These are phyloP conservation scores for Starmerella etchellsii DNA, from an alignment of 805 yeast genomes.

Conservation along the genomic window DNA sequence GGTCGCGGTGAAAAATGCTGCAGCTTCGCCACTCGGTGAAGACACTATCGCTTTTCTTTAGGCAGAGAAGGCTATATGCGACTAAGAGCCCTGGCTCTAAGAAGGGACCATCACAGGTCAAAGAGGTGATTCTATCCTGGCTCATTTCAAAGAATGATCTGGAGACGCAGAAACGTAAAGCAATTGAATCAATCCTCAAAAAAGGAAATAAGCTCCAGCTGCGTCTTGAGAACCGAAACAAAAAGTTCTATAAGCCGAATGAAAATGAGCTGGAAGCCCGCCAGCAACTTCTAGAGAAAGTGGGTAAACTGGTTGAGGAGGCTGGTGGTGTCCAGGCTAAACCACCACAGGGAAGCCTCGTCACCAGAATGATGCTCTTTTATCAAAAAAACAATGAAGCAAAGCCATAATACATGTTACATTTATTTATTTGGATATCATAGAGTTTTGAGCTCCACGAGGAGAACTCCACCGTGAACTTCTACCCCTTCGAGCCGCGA, in stretches of 20 bases:
- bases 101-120: constrained; percentile 12
- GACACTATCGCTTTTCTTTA: too few species aligned
- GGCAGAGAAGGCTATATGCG: too few species aligned
- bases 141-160: constrained; percentile 25
- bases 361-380: constrained; percentile 17
- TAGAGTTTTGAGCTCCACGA: too few species aligned
- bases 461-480: too few species aligned
- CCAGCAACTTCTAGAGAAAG: constrained; percentile 19
- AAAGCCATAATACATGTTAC: background rate
- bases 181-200: constrained; percentile 24
- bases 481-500: too few species aligned
- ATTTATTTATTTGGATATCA: background rate
- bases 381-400: constrained; percentile 6
- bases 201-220: constrained; percentile 24
- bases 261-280: constrained; percentile 25
- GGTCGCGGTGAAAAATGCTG: too few species aligned
- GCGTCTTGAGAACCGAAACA: constrained; percentile 18
- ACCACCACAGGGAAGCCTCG: constrained; percentile 20
- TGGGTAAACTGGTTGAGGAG: constrained; percentile 18
- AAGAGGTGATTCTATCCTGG: constrained; percentile 26
- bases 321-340: constrained; percentile 19
- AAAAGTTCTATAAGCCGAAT: constrained; percentile 9
- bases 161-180: constrained; percentile 24
- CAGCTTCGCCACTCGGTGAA: too few species aligned
- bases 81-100: too few species aligned